A percentile compares a stretch with the other conserved stretches of the same genome.
These are phyloP conservation scores for Cryphonectria radicalis DNA, from an alignment of 2,329 filamentous ascomycete species.

Conservation along the genomic window DNA sequence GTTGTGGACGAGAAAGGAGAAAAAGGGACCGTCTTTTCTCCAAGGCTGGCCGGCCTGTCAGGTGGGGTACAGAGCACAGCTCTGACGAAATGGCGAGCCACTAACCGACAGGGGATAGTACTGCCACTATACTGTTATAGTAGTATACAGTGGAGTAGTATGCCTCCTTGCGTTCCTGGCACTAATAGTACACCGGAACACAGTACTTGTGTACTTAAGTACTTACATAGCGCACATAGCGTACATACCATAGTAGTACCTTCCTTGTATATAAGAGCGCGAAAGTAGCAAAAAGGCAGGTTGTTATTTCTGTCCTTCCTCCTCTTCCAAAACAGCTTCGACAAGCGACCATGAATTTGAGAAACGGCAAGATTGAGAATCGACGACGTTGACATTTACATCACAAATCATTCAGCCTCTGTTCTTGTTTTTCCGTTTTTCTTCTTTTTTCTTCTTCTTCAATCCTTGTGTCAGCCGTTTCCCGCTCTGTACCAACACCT, in stretches of 20 bases:
- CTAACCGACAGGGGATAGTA: background rate
- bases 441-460: too few relatives aligned
- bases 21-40: conserved; percentile 11
- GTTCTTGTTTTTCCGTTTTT: background rate
- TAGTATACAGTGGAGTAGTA: background rate
- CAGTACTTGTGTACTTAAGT: too few relatives aligned
- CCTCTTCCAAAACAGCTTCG: background rate
- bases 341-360: background rate
- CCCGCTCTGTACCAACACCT: background rate
- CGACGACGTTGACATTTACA: background rate
- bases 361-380: background rate
- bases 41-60: conserved; percentile 7
- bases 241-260: too few relatives aligned
- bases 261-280: background rate
- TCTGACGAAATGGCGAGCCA: conserved; percentile 16
- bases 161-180: too few relatives aligned
- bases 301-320: too few relatives aligned
- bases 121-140: background rate
- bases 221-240: too few relatives aligned
- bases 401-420: background rate
- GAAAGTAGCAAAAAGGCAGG: background rate
- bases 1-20: conserved; percentile 4
- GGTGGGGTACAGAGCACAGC: conserved; percentile 11
- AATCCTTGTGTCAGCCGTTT: background rate
- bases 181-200: too few relatives aligned